Percentiles rank a stretch among this genome's conserved stretches.
These are phyloP conservation scores for Gastrodia elata DNA, from an alignment of 106 monocot genomes.

Conservation along the genomic window DNA sequence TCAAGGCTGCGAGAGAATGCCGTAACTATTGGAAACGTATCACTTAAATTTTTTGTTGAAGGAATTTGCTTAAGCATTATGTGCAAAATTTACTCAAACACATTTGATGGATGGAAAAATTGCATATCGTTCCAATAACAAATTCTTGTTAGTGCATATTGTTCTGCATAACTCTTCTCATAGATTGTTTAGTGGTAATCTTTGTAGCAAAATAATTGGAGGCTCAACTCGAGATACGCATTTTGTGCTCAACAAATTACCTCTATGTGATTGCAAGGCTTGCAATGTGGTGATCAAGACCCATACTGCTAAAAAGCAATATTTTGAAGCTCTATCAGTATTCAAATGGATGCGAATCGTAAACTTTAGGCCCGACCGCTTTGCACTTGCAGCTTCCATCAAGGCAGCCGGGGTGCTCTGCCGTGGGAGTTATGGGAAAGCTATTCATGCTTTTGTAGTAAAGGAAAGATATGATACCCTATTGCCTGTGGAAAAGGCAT, in stretches of 20 bases:
- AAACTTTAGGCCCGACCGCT: conserved; percentile 17
- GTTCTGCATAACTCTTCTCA: too few species aligned
- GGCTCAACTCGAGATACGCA: neutral
- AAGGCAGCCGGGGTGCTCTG: conserved; percentile 29
- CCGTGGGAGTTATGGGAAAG: conserved; percentile 1
- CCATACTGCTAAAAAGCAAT: conserved; percentile 2
- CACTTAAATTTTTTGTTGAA: too few species aligned
- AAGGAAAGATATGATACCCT: conserved; percentile 10
- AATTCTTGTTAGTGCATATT: too few species aligned
- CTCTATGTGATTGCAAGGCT: conserved; percentile 7
- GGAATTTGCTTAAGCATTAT: too few species aligned
- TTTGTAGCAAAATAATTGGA: neutral
- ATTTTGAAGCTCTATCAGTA: conserved; percentile 10
- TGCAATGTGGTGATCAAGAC: conserved; percentile 18
- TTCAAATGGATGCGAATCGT: conserved; percentile 19
- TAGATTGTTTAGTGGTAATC: neutral
- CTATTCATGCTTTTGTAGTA: conserved; percentile 41
- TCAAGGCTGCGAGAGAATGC: too few species aligned
- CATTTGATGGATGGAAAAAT: too few species aligned
- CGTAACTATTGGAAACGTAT: too few species aligned
- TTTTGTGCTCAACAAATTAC: conserved; percentile 26
- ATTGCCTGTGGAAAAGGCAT: conserved; percentile 27
- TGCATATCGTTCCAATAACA: too few species aligned
- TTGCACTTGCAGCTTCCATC: conserved; percentile 31
- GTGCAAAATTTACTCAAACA: too few species aligned